A percentile compares a stretch with the other conserved stretches of the same genome.
phyloP scores from a whole-genome alignment of 1,284 basidiomycete species.

The Gymnopus androsaceus region DNA sequence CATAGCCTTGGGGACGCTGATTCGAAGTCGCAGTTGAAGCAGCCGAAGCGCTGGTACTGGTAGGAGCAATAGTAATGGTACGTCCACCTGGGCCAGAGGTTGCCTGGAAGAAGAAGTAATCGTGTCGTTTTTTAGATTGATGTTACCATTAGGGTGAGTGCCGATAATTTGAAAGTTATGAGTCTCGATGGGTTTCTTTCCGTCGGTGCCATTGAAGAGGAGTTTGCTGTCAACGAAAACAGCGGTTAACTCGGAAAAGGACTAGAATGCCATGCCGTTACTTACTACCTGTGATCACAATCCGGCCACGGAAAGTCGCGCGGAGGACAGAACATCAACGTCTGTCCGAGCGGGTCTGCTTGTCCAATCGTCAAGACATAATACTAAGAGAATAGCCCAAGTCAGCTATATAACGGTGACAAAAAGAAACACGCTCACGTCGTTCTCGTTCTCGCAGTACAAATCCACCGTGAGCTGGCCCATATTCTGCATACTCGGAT shows the following conservation, averaged over 20 bases:
- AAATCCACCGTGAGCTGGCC: constrained; percentile 44
- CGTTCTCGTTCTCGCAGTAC: constrained; percentile 37
- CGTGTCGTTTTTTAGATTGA: constrained; percentile 4
- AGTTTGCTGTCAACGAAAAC: constrained; percentile 8
- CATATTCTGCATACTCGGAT: constrained; percentile 42
- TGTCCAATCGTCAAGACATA: constrained; percentile 8
- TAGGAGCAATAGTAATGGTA: constrained; percentile 19
- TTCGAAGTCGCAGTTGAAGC: background rate
- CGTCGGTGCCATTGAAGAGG: constrained; percentile 2
- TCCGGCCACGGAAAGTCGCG: constrained; percentile 4
- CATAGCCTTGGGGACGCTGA: background rate
- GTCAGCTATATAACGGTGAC: background rate
- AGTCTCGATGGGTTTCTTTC: constrained; percentile 35
- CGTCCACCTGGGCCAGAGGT: background rate
- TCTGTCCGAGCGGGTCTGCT: background rate
- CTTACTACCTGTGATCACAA: background rate
- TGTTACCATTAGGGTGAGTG: constrained; percentile 18
- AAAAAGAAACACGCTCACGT: constrained; percentile 35
- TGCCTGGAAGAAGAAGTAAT: constrained; percentile 22
- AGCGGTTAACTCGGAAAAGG: constrained; percentile 12
- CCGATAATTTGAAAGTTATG: constrained; percentile 37
- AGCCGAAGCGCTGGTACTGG: background rate
- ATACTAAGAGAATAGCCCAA: background rate
- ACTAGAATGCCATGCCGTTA: constrained; percentile 12
- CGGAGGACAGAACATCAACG: constrained; percentile 11